A percentile compares a stretch with the other conserved stretches of the same genome.
These are phyloP conservation scores for Leccinellum albellum DNA, from an alignment of 768 basidiomycete species.

Conservation along the genomic window DNA sequence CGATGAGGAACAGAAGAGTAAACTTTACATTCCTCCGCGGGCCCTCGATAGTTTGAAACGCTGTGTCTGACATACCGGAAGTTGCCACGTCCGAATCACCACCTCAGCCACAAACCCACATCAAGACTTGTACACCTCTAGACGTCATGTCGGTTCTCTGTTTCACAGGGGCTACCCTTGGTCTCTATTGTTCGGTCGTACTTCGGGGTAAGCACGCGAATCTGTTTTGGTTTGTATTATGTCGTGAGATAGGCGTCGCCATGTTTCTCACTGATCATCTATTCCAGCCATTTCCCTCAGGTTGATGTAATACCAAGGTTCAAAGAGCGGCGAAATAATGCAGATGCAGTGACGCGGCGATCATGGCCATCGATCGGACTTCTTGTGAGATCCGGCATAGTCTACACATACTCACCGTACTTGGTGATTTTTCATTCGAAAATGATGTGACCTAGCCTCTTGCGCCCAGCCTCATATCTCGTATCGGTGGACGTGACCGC, in stretches of 20 bases:
- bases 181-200: conserved; percentile 5
- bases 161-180: neutral
- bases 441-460: conserved; percentile 10
- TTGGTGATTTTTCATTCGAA: conserved; percentile 26
- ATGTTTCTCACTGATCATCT: neutral
- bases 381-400: conserved; percentile 12
- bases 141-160: neutral
- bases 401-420: conserved; percentile 9
- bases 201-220: neutral
- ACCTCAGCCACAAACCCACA: neutral
- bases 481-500: conserved; percentile 11
- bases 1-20: conserved; percentile 4
- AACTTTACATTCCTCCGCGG: conserved; percentile 23
- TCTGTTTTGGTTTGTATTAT: neutral
- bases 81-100: conserved; percentile 4
- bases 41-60: conserved; percentile 21
- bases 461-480: conserved; percentile 9
- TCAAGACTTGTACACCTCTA: neutral
- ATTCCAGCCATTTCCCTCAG: conserved; percentile 1
- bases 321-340: conserved; percentile 10
- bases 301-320: conserved; percentile 14
- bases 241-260: neutral
- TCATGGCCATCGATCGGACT: conserved; percentile 20
- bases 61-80: conserved; percentile 12
- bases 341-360: conserved; percentile 17